Conservation (phyloP, 495 filamentous ascomycete genomes). For the Chaetomium fimeti region DNA sequence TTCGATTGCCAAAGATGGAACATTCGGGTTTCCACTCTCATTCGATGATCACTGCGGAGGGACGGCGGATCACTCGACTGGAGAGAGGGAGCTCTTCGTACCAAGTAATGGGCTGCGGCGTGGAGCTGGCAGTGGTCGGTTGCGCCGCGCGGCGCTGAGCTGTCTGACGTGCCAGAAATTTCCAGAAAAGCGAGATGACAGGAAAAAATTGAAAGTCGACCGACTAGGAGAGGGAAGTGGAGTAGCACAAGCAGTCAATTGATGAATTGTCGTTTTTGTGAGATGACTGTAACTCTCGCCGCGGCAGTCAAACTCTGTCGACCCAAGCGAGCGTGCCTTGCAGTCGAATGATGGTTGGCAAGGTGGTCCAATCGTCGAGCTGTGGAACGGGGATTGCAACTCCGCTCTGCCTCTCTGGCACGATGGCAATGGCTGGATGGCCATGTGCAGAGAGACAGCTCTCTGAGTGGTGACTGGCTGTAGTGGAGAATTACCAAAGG, state of each 20-base stretch:
- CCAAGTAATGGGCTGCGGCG: conserved; percentile 2
- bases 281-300: background rate
- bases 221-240: conserved; percentile 5
- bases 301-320: conserved; percentile 1
- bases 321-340: background rate
- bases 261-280: background rate
- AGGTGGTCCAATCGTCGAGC: conserved; percentile 12
- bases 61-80: background rate
- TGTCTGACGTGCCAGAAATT: conserved; percentile 8
- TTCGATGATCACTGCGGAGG: conserved; percentile 10
- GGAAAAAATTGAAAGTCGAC: background rate
- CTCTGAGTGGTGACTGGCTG: conserved; percentile 2
- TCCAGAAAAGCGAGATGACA: conserved; percentile 8
- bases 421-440: conserved; percentile 8
- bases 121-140: conserved; percentile 4
- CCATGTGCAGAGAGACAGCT: conserved; percentile 7
- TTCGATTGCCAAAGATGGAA: conserved; percentile 11
- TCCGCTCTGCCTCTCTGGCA: conserved; percentile 17
- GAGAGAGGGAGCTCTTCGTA: background rate
- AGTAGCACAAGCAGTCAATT: conserved; percentile 15
- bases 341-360: conserved; percentile 11
- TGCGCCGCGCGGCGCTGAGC: conserved; percentile 14
- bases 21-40: conserved; percentile 5
- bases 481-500: background rate
- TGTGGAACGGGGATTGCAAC: background rate